Evolutionary conservation across 208 protist species (phyloP).

Genomic region (Leishmania braziliensis): DNA sequence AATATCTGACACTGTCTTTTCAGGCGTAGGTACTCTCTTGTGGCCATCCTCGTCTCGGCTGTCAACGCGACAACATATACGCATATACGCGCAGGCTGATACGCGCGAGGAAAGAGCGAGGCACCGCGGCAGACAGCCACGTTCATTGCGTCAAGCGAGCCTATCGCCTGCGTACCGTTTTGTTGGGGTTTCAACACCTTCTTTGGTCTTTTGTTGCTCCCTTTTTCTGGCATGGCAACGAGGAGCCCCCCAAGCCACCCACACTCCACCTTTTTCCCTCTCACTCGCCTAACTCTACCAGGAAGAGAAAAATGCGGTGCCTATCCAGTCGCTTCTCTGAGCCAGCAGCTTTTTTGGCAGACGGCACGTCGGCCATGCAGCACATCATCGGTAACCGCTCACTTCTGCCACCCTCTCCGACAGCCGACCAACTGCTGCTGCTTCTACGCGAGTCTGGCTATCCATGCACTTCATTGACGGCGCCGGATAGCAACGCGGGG

Average conservation of each 20-base stretch:
- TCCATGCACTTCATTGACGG: background rate
- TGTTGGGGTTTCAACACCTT: background rate
- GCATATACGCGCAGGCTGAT: background rate
- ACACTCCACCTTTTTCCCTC: background rate
- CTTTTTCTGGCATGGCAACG: background rate
- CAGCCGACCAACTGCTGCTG: slow-evolving; percentile 27
- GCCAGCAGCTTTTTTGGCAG: background rate
- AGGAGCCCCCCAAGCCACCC: background rate
- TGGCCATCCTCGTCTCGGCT: background rate
- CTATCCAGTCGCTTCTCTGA: slow-evolving; percentile 7
- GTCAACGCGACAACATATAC: background rate
- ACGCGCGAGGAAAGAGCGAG: background rate
- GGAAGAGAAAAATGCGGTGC: slow-evolving; percentile 13
- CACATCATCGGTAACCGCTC: slow-evolving; percentile 31
- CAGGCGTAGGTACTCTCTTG: background rate
- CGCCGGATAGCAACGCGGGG: background rate
- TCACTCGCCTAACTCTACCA: background rate
- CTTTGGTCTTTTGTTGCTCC: background rate
- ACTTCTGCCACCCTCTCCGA: slow-evolving; percentile 36
- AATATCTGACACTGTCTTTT: background rate
- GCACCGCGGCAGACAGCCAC: background rate
- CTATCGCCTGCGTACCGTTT: background rate
- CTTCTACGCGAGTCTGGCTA: slow-evolving; percentile 19
- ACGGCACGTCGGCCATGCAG: slow-evolving; percentile 30
- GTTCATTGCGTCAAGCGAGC: background rate